Base-by-base conservation (phyloP, 2,329 filamentous ascomycete species). In the Atkinsonella texensis region DNA sequence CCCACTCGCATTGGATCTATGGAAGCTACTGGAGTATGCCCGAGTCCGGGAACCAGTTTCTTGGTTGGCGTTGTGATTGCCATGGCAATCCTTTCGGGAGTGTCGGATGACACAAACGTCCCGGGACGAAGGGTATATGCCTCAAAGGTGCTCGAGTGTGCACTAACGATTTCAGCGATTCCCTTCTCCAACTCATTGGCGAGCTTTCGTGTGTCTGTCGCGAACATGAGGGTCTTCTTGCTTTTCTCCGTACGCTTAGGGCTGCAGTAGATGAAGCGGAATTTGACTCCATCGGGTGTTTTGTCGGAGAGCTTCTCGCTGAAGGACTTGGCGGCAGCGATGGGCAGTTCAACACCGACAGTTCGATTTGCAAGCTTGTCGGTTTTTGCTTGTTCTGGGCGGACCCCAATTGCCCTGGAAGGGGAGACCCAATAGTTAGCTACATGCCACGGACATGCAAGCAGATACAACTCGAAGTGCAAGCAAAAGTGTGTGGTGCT, bases 241-340 rank as follows among this genome's bases (percentile, higher is more conserved):
- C 67, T 60, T 57, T 62, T 63, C 49, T 68, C 65, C 12, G 63
- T 57, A 28, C 57, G 62, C 53, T 60, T 64, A 49, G 64, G 65
- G 60, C 70, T 72, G 63, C 68, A 70, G 49, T 70, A 70, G 44
- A 74, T 58, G 55, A 74, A 73, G 50, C 65, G 68, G 56, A 74
- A 72, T 49, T 62, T 66, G 23, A 60, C 61, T 13, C 59, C 62
- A 3, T 56, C 52, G 3, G 65, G 61, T 2, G 63, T 56, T 46
- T 61, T 58, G 5, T 62, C 55, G 8, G 63, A 61, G 20, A 72
- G 62, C 42, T 56, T 57, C 2, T 59, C 50, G 46, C 61, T 53
- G 54, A 86, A 80, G 9, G 77, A 75, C 52, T 73, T 73, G 0
- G 81, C 83, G 1, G 80, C 81, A 1, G 74, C 73, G 9, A 85